Conservation (phyloP, 305 asterid genomes). For the Fraxinus sp. region DNA sequence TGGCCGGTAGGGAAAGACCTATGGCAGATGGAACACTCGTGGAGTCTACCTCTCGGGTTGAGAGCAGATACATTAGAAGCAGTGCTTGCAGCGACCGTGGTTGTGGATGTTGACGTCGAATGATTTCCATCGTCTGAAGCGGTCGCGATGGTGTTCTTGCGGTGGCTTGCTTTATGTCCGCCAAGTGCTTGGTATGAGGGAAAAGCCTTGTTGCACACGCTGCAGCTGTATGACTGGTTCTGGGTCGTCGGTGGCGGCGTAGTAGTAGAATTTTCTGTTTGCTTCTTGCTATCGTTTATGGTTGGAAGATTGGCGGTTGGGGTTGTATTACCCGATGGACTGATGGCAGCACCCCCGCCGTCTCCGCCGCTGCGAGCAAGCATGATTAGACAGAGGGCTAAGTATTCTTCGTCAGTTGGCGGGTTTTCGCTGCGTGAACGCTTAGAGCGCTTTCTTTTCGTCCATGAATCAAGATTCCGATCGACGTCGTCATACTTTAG, state of each 20-base stretch:
- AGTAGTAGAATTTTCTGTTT: not conserved
- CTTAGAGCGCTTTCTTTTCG: constrained; percentile 46
- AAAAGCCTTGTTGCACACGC: constrained; percentile 57
- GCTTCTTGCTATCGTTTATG: not conserved
- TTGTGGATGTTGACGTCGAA: constrained; percentile 20
- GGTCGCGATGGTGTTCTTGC: constrained; percentile 29
- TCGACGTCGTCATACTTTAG: constrained; percentile 28
- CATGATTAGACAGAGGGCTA: constrained; percentile 54
- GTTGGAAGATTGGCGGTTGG: not conserved
- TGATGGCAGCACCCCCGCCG: not conserved
- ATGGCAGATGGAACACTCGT: constrained; percentile 64
- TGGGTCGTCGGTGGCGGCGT: not conserved
- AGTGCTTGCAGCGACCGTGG: constrained; percentile 2
- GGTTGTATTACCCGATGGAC: not conserved
- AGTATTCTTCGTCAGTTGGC: constrained; percentile 41
- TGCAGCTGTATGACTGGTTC: constrained; percentile 42
- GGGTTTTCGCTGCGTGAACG: constrained; percentile 24
- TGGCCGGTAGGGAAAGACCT: constrained; percentile 70
- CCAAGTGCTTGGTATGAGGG: constrained; percentile 68
- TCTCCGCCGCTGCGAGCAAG: constrained; percentile 43
- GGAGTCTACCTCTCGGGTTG: constrained; percentile 58
- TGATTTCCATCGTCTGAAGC: constrained; percentile 28
- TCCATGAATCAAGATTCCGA: constrained; percentile 23
- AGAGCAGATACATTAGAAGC: constrained; percentile 26
- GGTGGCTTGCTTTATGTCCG: constrained; percentile 86